These are phyloP conservation scores for Penicillium fuscoglaucum DNA, from an alignment of 2,329 filamentous ascomycete species.

Conservation along the genomic window DNA sequence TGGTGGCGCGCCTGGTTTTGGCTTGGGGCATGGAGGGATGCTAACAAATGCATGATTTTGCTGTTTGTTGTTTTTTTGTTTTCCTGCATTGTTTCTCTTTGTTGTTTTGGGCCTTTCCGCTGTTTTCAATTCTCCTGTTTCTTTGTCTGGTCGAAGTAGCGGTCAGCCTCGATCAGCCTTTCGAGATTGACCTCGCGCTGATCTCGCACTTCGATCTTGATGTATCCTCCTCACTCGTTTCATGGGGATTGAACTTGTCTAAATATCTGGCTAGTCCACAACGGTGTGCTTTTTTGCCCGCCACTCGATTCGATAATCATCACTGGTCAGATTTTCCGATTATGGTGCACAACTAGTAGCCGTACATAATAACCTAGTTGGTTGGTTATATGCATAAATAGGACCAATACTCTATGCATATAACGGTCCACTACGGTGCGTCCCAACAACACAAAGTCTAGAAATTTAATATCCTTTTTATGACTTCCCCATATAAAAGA, in stretches of 20 bases:
- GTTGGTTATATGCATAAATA: background rate
- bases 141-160: slow-evolving; percentile 1
- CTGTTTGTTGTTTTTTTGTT: background rate
- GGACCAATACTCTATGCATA: background rate
- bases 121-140: slow-evolving; percentile 3
- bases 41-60: slow-evolving; percentile 14
- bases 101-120: background rate
- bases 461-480: background rate
- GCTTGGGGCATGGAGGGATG: slow-evolving; percentile 4
- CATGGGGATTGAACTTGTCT: background rate
- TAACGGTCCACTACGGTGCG: too few relatives aligned
- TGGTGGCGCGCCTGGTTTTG: slow-evolving; percentile 16
- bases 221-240: background rate
- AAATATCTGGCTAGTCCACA: background rate
- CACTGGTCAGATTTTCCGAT: background rate
- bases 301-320: background rate
- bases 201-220: background rate
- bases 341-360: background rate
- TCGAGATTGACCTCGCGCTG: background rate
- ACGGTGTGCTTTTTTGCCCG: background rate
- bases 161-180: background rate
- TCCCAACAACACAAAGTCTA: background rate
- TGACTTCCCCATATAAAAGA: background rate
- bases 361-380: background rate
- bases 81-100: background rate